Base-by-base conservation (phyloP, 768 basidiomycete species). In the Dentipellis fragilis region DNA sequence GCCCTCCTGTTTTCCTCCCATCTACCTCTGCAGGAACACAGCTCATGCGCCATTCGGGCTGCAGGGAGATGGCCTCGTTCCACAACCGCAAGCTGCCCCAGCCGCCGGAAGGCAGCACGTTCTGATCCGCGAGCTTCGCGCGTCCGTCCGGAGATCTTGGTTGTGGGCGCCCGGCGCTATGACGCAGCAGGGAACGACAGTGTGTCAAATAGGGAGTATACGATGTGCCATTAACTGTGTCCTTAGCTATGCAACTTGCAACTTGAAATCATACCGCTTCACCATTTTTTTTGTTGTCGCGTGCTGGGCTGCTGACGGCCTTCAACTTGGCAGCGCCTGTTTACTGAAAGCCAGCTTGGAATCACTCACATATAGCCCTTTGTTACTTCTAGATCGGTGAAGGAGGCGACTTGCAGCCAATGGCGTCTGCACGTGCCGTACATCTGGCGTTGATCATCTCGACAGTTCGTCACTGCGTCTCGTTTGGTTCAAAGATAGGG, bases 21-120 rank as follows among this genome's bases (percentile, higher is more conserved):
- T 1, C 21, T 22, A 11, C 51, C 10, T 4, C 12, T 17, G 8
- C 35, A 1, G 16, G 1, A n/a, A 16, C 17, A 12, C 16, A 14
- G 7, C 14, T 11, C 53, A 36, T 53, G 52, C 52, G 34, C 16
- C 7, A 9, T 12, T 49, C 16, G 51, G 12, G 39, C 40, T 12
- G 10, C 62, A 97, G 94, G 73, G 93, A 96, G 70, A 98, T 99
- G 96, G 93, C 86, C 2, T 81, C 88, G 49, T 84, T 88, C 65
- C 80, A 80, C 58, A 99, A 98, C 70, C 76, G 93, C 62, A 98
- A 98, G 73, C 78, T 94, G 38, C 89, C 93, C 36, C 96, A 99
- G 71, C 96, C 96, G 2, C 81, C 87, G 16, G 96, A 99, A 67
- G 93, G 93, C 59, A 83, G 78, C 58, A 79, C 66, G 47, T 90